Evolutionary conservation across 306 rosid species (phyloP).

Genomic region (Medicago truncatula): MtrunA17r5.0-ANR NC_053046.1:17411001-17411500

Average conservation of each 20-base stretch:
- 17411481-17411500: slow-evolving; percentile 31
- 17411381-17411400: slow-evolving; percentile 61
- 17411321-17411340: slow-evolving; percentile 92
- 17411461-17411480: slow-evolving; percentile 49
- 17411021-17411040: slow-evolving; percentile 22
- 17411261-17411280: slow-evolving; percentile 98
- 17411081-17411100: slow-evolving; percentile 35
- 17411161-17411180: slow-evolving; percentile 38
- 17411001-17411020: slow-evolving; percentile 29
- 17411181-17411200: slow-evolving; percentile 46
- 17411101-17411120: slow-evolving; percentile 17
- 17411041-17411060: slow-evolving; percentile 16
- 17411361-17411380: slow-evolving; percentile 73
- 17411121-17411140: slow-evolving; percentile 21
- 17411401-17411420: slow-evolving; percentile 45
- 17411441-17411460: slow-evolving; percentile 99
- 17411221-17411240: slow-evolving; percentile 79
- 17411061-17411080: slow-evolving; percentile 25
- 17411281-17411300: slow-evolving; percentile 93
- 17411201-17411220: slow-evolving; percentile 64
- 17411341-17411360: slow-evolving; percentile 84
- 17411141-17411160: slow-evolving; percentile 30
- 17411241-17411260: slow-evolving; percentile 86
- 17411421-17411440: slow-evolving; percentile 68
- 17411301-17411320: slow-evolving; percentile 97